Percentiles rank a stretch among this genome's conserved stretches.
phyloP scores from a whole-genome alignment of 805 yeast genomes.

The Candida arabinofermentans region DNA sequence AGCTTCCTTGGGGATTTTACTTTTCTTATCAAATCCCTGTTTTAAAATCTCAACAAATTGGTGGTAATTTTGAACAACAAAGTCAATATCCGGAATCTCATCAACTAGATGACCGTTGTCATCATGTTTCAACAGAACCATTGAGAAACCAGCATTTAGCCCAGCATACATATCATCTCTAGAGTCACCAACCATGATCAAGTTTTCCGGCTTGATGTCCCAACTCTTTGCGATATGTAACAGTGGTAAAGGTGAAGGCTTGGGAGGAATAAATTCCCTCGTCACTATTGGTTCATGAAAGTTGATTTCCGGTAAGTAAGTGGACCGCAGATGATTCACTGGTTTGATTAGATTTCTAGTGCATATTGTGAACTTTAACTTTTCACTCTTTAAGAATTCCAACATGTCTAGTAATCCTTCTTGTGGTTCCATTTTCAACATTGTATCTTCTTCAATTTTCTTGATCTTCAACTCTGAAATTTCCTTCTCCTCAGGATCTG shows the following conservation, averaged over 20 bases:
- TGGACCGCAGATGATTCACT: constrained; percentile 45
- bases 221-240: constrained; percentile 49
- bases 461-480: constrained; percentile 45
- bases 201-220: constrained; percentile 40
- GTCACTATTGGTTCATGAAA: constrained; percentile 53
- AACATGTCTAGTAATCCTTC: constrained; percentile 44
- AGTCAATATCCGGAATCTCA: constrained; percentile 33
- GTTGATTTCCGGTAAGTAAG: constrained; percentile 34
- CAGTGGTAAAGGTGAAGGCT: constrained; percentile 64
- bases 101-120: constrained; percentile 44
- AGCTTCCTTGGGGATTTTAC: constrained; percentile 4
- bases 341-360: constrained; percentile 57
- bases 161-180: constrained; percentile 67
- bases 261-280: constrained; percentile 62
- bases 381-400: constrained; percentile 21
- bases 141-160: constrained; percentile 54
- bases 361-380: constrained; percentile 51
- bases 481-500: constrained; percentile 34
- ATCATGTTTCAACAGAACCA: constrained; percentile 50
- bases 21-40: constrained; percentile 30
- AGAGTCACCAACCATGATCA: constrained; percentile 74
- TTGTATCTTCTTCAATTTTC: constrained; percentile 57
- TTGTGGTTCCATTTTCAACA: constrained; percentile 52
- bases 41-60: constrained; percentile 35
- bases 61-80: constrained; percentile 33